Evolutionary conservation across 345 rosid genomes (phyloP), one percentile per base, ranked within the genome.

Genomic region (Combretum micranthum): DNA sequence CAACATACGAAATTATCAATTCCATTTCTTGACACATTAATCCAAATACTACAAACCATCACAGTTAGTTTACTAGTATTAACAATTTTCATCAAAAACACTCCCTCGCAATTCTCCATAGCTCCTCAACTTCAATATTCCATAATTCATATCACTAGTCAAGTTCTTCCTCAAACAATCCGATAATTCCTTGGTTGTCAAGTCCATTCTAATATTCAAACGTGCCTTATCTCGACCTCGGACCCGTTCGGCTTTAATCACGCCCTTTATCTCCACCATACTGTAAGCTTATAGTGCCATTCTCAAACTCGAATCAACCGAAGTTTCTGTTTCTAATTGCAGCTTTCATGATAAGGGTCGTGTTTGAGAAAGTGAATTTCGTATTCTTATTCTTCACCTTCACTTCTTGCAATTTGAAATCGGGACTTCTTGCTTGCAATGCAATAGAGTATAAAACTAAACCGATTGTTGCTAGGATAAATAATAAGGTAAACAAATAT

Each of bases 261-360:
- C n/a, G 56, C 47, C 55, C 19, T 64, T 68, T 3, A 0, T 37
- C n/a, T 5, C 64, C 68, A 0, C 32, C 43, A 54, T 57, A 69
- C 15, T 15, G 21, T 20, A 69, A n/a, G 15, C 32, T 43, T 11
- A 53, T 45, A 3, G 47, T 53, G 59, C 55, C 8, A 43, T 22
- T 63, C 17, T 54, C 47, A 13, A 12, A 64, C 23, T 59, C 64
- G 50, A 60, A 66, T 26, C 50, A 15, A 6, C 70, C 70, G 20
- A 66, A 66, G 64, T 69, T 69, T 19, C 42, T 17, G 68, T 69
- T 69, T 60, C 19, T 20, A 20, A 69, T n/a, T 2, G 26, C 45
- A 44, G 44, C 5, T 4, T 14, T 22, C 0, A 26, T 64, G 12
- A 39, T 18, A 16, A 69, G 55, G 2, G 53, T 52, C 19, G 21